phyloP scores from a whole-genome alignment of 2,329 filamentous ascomycete species.

The Ceratocystis lukuohia region DNA sequence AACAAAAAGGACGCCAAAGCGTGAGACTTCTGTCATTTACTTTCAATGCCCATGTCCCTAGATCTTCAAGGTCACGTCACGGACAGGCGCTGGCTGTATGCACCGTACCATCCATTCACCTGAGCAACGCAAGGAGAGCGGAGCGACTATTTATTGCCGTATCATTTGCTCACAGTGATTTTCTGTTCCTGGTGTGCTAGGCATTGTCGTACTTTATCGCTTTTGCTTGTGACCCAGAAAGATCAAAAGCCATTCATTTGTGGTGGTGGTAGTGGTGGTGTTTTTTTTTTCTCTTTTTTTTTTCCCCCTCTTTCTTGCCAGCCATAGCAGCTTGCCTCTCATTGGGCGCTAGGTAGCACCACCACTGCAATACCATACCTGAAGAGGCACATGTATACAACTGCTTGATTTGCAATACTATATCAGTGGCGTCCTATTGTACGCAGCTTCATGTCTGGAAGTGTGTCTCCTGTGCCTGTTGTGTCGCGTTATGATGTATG shows the following conservation, averaged over 20 bases:
- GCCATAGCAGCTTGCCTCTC: neutral
- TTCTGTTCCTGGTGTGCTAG: neutral
- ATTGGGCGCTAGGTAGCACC: neutral
- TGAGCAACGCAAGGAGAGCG: no score
- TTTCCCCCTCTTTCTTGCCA: neutral
- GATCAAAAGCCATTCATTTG: neutral
- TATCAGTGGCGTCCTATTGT: neutral
- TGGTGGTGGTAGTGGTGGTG: no score
- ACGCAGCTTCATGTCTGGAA: neutral
- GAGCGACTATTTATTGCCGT: neutral
- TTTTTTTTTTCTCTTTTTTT: neutral
- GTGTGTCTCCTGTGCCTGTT: neutral
- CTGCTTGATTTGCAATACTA: constrained; percentile 1
- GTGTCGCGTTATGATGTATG: neutral
- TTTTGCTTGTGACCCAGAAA: neutral
- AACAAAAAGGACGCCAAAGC: no score
- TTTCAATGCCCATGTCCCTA: no score
- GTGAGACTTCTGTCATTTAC: no score
- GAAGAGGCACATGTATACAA: no score
- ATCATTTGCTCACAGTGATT: neutral
- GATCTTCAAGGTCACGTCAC: no score
- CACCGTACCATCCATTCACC: no score
- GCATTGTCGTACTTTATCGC: neutral
- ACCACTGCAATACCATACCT: neutral
- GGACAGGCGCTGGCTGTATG: no score